phyloP scores from a whole-genome alignment of 768 basidiomycete genomes.

The Leccinum subtestaceum region DNA sequence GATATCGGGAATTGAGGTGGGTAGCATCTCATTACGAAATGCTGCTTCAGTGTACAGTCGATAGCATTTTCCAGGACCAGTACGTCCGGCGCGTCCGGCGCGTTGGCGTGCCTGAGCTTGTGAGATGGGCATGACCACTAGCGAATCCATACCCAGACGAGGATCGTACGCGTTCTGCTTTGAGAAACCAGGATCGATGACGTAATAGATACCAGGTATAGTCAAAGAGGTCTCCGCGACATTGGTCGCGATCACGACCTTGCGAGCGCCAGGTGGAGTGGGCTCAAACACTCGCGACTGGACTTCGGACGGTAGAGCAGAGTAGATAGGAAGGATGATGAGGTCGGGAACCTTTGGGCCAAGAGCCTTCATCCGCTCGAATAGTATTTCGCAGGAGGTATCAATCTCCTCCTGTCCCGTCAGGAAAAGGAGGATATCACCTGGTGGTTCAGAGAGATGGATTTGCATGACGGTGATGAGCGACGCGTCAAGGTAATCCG shows the following conservation, averaged over 20 bases:
- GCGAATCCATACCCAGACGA: conserved; percentile 95
- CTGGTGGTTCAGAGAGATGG: conserved; percentile 95
- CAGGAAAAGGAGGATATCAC: conserved; percentile 94
- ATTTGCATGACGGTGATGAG: conserved; percentile 99
- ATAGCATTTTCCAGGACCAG: conserved; percentile 97
- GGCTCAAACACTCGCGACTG: conserved; percentile 98
- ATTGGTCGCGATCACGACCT: conserved; percentile 99
- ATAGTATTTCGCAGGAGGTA: conserved; percentile 94
- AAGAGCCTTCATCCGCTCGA: conserved; percentile 97
- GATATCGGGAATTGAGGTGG: conserved; percentile 96
- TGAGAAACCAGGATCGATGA: conserved; percentile 97
- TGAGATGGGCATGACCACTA: conserved; percentile 98
- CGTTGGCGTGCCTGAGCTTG: conserved; percentile 97
- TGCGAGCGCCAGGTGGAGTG: conserved; percentile 96
- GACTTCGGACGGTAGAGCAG: conserved; percentile 95
- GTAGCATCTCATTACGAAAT: conserved; percentile 98
- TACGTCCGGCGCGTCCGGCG: conserved; percentile 93
- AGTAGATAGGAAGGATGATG: conserved; percentile 96
- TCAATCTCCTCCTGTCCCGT: conserved; percentile 99
- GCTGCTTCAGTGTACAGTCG: conserved; percentile 97
- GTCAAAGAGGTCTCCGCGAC: conserved; percentile 98
- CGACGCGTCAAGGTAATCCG: conserved; percentile 95
- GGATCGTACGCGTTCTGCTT: conserved; percentile 99
- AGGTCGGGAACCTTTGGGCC: conserved; percentile 99
- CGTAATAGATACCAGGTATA: conserved; percentile 98